Conservation (phyloP, 2,329 filamentous ascomycete genomes). For the Cercospora zeae-maydis region DNA sequence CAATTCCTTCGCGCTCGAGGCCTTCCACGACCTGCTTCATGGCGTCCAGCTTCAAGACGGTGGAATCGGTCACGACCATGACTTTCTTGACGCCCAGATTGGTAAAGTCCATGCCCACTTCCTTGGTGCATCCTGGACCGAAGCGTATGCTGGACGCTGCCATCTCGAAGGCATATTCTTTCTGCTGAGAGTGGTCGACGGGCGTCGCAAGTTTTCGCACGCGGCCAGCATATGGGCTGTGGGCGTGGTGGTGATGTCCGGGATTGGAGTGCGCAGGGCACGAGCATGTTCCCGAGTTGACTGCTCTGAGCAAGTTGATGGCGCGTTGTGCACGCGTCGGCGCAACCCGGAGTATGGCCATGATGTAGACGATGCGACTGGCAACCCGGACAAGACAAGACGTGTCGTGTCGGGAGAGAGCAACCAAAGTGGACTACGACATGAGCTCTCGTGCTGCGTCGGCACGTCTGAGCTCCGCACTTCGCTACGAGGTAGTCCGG, state of each 20-base stretch:
- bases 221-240: slow-evolving; percentile 51
- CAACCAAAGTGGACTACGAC: slow-evolving; percentile 1
- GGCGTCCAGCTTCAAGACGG: slow-evolving; percentile 75
- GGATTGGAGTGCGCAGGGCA: slow-evolving; percentile 95
- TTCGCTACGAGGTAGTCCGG: not conserved
- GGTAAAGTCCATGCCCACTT: slow-evolving; percentile 92
- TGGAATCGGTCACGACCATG: slow-evolving; percentile 85
- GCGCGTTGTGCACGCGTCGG: slow-evolving; percentile 57
- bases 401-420: not conserved
- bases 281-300: slow-evolving; percentile 76
- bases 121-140: slow-evolving; percentile 85
- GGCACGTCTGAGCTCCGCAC: not conserved
- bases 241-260: slow-evolving; percentile 57
- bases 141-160: slow-evolving; percentile 92
- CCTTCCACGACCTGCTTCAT: slow-evolving; percentile 87
- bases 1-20: slow-evolving; percentile 71
- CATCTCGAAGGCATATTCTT: slow-evolving; percentile 99
- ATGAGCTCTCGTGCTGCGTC: slow-evolving; percentile 1
- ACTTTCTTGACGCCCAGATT: slow-evolving; percentile 86
- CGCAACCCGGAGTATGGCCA: slow-evolving; percentile 40
- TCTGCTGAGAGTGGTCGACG: slow-evolving; percentile 65
- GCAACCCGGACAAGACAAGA: not conserved
- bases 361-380: slow-evolving; percentile 23
- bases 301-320: slow-evolving; percentile 73
- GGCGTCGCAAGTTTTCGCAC: slow-evolving; percentile 68